Percentiles rank a stretch among this genome's conserved stretches.
phyloP scores from a whole-genome alignment of 306 rosid species.

The Abrus pulchellus region DNA sequence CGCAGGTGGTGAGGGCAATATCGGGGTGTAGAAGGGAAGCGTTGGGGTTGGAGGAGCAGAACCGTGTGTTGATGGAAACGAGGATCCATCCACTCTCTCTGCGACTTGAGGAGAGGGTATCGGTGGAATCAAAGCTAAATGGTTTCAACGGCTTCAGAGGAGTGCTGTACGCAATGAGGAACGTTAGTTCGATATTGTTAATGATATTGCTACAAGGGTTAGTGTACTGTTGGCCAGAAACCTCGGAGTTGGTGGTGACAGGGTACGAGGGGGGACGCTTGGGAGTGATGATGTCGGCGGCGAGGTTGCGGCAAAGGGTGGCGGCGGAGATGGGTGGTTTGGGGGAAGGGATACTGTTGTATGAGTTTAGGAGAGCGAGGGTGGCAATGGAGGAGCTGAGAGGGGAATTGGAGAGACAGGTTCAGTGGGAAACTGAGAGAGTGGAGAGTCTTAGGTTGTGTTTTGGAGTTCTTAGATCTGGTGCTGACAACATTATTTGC shows the following conservation, averaged over 20 bases:
- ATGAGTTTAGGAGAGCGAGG: constrained; percentile 78
- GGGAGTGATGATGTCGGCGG: constrained; percentile 74
- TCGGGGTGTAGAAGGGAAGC: constrained; percentile 85
- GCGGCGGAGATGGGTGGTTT: constrained; percentile 72
- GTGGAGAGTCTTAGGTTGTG: constrained; percentile 78
- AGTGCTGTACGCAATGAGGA: constrained; percentile 90
- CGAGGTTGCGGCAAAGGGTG: constrained; percentile 81
- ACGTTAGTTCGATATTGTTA: constrained; percentile 80
- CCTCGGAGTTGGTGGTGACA: constrained; percentile 59
- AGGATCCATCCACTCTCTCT: constrained; percentile 72
- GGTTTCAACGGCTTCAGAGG: constrained; percentile 94
- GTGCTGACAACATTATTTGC: constrained; percentile 75
- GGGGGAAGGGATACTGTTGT: constrained; percentile 67
- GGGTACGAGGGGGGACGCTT: constrained; percentile 81
- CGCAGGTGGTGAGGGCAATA: constrained; percentile 69
- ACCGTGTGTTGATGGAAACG: constrained; percentile 79
- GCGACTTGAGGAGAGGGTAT: constrained; percentile 76
- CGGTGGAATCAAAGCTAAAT: constrained; percentile 82
- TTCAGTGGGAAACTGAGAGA: constrained; percentile 48
- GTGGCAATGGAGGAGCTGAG: constrained; percentile 83
- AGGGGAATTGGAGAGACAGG: constrained; percentile 65
- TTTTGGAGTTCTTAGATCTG: constrained; percentile 78
- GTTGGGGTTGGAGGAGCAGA: constrained; percentile 85
- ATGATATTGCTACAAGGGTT: constrained; percentile 71
- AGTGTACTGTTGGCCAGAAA: constrained; percentile 79